phyloP scores from a whole-genome alignment of 306 rosid genomes.

The Erythrophleum fordii region DNA sequence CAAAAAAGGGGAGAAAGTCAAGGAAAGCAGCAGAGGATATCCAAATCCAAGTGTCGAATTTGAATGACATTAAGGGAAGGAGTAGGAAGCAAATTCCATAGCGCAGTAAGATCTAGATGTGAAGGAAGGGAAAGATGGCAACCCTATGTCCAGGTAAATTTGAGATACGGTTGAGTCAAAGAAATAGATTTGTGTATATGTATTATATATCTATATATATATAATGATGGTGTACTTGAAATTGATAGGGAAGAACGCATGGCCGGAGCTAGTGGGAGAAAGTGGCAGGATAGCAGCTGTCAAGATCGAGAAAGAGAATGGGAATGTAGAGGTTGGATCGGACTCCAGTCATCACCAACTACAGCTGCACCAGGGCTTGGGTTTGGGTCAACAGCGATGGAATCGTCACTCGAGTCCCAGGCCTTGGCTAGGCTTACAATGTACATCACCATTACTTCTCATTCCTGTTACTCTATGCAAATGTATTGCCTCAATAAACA shows the following conservation, averaged over 20 bases:
- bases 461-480: background rate
- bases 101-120: too few relatives aligned
- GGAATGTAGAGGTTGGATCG: conserved; percentile 37
- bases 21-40: too few relatives aligned
- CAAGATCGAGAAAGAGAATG: conserved; percentile 44
- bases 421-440: background rate
- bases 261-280: conserved; percentile 55
- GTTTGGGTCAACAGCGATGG: conserved; percentile 44
- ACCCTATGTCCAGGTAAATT: conserved; percentile 22
- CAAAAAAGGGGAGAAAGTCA: too few relatives aligned
- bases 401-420: conserved; percentile 26
- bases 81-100: too few relatives aligned
- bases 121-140: conserved; percentile 11
- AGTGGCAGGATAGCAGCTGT: conserved; percentile 39
- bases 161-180: too few relatives aligned
- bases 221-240: too few relatives aligned
- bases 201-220: too few relatives aligned
- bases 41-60: too few relatives aligned
- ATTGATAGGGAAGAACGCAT: conserved; percentile 40
- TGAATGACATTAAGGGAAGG: too few relatives aligned
- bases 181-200: too few relatives aligned
- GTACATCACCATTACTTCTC: too few relatives aligned
- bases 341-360: background rate
- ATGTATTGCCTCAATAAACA: too few relatives aligned
- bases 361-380: conserved; percentile 36